Conservation (phyloP, 345 rosid genomes). For the Raphanus raphanistrum region DNA sequence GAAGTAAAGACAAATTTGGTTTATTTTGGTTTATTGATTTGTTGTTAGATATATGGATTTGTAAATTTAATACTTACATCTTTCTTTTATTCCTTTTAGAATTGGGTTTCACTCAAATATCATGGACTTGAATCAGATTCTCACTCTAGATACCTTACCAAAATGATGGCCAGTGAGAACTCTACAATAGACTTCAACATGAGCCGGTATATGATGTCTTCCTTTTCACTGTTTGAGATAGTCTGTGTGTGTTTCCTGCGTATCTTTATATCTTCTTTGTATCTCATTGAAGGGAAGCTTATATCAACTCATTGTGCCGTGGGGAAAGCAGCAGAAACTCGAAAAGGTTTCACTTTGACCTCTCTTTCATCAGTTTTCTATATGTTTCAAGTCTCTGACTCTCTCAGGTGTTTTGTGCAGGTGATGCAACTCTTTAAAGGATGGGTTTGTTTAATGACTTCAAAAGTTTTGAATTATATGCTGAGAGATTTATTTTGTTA, state of each 20-base stretch:
- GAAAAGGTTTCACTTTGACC: conserved; percentile 47
- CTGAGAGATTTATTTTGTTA: not conserved
- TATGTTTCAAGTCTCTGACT: conserved; percentile 32
- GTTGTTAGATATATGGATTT: conserved; percentile 23
- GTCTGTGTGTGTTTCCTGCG: not conserved
- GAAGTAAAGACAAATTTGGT: conserved; percentile 42
- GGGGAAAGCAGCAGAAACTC: conserved; percentile 45
- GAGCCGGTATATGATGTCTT: conserved; percentile 55
- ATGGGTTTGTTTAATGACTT: not conserved
- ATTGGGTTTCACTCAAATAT: conserved; percentile 73
- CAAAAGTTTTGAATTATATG: not conserved
- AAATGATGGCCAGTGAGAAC: conserved; percentile 55
- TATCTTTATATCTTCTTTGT: not conserved
- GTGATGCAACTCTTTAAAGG: not conserved
- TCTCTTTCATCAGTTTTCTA: not conserved
- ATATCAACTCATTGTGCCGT: conserved; percentile 66
- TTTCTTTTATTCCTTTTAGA: conserved; percentile 43
- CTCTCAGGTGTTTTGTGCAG: not conserved
- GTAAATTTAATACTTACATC: conserved; percentile 10
- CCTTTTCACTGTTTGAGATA: not conserved
- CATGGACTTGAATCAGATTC: conserved; percentile 68
- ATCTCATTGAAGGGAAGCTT: conserved; percentile 55
- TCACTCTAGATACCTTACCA: conserved; percentile 54
- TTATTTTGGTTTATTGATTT: conserved; percentile 5
- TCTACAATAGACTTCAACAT: conserved; percentile 64